These are phyloP conservation scores for Trapa incisa DNA, from an alignment of 345 rosid species.

Conservation along the genomic window DNA sequence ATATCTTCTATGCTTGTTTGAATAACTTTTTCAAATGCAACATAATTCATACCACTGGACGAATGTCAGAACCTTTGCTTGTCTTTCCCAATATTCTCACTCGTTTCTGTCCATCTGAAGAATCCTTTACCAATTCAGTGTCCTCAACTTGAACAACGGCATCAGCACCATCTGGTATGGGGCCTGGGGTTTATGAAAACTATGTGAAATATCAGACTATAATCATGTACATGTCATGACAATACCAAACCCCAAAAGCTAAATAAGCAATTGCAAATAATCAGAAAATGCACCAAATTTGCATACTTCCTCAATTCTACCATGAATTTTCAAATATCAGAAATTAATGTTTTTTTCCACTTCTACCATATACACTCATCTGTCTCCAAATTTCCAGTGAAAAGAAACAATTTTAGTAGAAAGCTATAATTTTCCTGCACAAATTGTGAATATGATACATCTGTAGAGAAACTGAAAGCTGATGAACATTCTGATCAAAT, in stretches of 20 bases:
- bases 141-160: slow-evolving; percentile 97
- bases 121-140: slow-evolving; percentile 35
- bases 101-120: slow-evolving; percentile 27
- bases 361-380: too few species aligned
- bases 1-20: not conserved
- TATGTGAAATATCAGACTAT: not conserved
- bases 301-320: too few species aligned
- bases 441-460: too few species aligned
- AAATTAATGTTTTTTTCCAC: too few species aligned
- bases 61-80: slow-evolving; percentile 67
- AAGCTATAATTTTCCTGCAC: too few species aligned
- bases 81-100: slow-evolving; percentile 56
- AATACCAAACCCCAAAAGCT: not conserved
- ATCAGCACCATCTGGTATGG: slow-evolving; percentile 94
- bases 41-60: slow-evolving; percentile 66
- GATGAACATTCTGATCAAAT: too few species aligned
- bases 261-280: not conserved
- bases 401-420: too few species aligned
- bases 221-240: not conserved
- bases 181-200: slow-evolving; percentile 34
- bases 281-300: too few species aligned
- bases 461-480: too few species aligned
- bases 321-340: too few species aligned
- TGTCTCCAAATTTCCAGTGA: too few species aligned
- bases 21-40: not conserved